Base-by-base conservation (phyloP, 805 yeast species). In the Blastobotrys attinorum region DNA sequence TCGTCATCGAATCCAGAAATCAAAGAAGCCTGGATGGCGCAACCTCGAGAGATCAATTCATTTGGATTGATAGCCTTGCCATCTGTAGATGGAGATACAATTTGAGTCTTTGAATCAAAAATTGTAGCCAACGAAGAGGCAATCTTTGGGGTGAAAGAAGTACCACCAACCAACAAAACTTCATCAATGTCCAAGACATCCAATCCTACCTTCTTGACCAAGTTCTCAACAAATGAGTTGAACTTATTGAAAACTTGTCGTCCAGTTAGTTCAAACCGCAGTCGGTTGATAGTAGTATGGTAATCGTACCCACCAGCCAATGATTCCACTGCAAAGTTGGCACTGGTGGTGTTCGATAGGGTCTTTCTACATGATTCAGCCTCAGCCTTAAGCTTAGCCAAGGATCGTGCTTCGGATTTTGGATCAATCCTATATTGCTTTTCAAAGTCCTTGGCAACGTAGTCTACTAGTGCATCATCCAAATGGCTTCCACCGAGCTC, bases 271-370 rank as follows among this genome's bases (percentile, higher is more conserved):
- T 92, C 98, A 62, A 76, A 92, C 68, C 96, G 79, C 70, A 92
- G 72, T 73, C 97, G 84, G 77, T 92, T 92, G 62, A 92, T 81
- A 47, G 90, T 75, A 50, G 95, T 77, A 69, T 86, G 89, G 79
- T 81, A 92, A 69, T 92, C 98, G 62, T 73, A 77, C 51, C 98
- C 98, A 47, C 84, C 95, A 48, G 95, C 90, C 52, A 92, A 75
- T 18, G 96, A 83, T 68, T 92, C 98, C 56, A 92, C 84, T 37
- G 97, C 92, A 60, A 88, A 86, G 44, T 92, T 83, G 37, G 97
- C 82, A 40, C 87, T 72, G 56, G 80, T 80, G 44, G 92, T 92
- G 64, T 89, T 88, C 41, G 95, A 83, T 57, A 92, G 73, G 34
- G 98, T 92, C 71, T 86, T 86, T 72, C 89, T 87, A 47, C 92